Evolutionary conservation across 2,329 filamentous ascomycete species (phyloP), one percentile per base, ranked within the genome.

Genomic region (Arthrobotrys sinensis): DNA sequence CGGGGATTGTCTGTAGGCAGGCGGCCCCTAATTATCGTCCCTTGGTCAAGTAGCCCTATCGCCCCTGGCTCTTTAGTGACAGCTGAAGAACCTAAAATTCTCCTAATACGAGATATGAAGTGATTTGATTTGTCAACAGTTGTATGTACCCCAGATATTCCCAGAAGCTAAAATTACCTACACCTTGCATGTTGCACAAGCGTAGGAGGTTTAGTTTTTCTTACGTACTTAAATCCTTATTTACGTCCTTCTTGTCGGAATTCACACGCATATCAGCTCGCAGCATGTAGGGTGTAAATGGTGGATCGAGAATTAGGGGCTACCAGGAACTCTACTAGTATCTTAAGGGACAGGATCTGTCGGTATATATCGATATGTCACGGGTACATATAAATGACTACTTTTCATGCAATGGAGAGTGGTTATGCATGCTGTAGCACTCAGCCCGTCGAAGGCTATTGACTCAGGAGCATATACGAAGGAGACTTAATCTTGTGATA

Each of bases 81-180:
- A 38, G 8, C 16, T 46, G n/a, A 6, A 46, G 10, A 16, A 50
- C 6, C 6, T 28, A 12, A 32, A 32, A 53, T 53, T 36, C 34
- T 53, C 50, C 50, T 24, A 36, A 36, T 36, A 53, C 50, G 50
- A 53, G n/a, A 53, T 8, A 36, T 34, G n/a, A 14, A 34, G 24
- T 32, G 50, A 36, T 53, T 16, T 36, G 28, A 40, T 57, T 57
- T 57, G 52, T 57, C 34, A 40, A 40, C 24, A 19, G 8, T 14
- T 24, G 28, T 40, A 57, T 57, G 52, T 40, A 57, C 52, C 50
- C 50, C 50, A 36, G 50, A 36, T 53, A 50, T 24, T 24, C 48
- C 24, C 21, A 52, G 7, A 32, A 52, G n/a, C 7, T 32, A 52
- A 32, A 40, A 40, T 21, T 40, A 57, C 32, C 16, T 12, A 12